phyloP scores from a whole-genome alignment of 2,329 filamentous ascomycete genomes.

The Stemphylium beticola region DNA sequence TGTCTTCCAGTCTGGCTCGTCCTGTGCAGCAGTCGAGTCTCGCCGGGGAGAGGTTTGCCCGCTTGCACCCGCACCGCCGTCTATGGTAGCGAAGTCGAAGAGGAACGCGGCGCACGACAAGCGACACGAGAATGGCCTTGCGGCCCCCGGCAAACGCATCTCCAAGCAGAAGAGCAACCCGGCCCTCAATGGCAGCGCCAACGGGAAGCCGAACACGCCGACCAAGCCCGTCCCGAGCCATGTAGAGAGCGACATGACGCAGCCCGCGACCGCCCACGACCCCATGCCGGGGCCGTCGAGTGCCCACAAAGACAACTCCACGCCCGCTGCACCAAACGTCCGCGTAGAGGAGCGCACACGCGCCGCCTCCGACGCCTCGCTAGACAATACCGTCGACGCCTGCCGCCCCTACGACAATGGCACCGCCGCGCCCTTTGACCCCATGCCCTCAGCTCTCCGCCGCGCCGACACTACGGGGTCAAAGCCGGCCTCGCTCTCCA shows the following conservation, averaged over 20 bases:
- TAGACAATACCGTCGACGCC: conserved; percentile 48
- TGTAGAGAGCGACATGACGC: conserved; percentile 46
- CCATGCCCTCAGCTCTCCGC: conserved; percentile 61
- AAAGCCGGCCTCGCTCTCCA: conserved; percentile 71
- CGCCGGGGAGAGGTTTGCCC: conserved; percentile 43
- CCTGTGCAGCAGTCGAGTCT: conserved; percentile 52
- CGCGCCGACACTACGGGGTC: conserved; percentile 66
- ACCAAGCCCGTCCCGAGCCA: conserved; percentile 49
- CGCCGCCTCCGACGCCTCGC: conserved; percentile 52
- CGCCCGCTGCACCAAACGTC: conserved; percentile 14
- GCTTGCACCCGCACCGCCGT: conserved; percentile 40
- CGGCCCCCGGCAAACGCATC: conserved; percentile 76
- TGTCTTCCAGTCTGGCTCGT: conserved; percentile 55
- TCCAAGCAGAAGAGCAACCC: conserved; percentile 56
- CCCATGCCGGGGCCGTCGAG: conserved; percentile 2
- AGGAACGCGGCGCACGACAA: conserved; percentile 56
- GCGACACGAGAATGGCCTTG: conserved; percentile 86
- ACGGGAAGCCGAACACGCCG: conserved; percentile 48
- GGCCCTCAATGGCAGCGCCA: conserved; percentile 52
- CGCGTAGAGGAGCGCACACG: conserved; percentile 44
- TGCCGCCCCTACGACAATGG: conserved; percentile 39
- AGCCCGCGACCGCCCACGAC: conserved; percentile 33
- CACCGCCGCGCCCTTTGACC: conserved; percentile 43
- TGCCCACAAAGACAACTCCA: conserved; percentile 15
- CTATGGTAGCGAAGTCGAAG: conserved; percentile 58